These are phyloP conservation scores for Coniochaeta pulveracea DNA, from an alignment of 2,329 filamentous ascomycete genomes.

Conservation along the genomic window DNA sequence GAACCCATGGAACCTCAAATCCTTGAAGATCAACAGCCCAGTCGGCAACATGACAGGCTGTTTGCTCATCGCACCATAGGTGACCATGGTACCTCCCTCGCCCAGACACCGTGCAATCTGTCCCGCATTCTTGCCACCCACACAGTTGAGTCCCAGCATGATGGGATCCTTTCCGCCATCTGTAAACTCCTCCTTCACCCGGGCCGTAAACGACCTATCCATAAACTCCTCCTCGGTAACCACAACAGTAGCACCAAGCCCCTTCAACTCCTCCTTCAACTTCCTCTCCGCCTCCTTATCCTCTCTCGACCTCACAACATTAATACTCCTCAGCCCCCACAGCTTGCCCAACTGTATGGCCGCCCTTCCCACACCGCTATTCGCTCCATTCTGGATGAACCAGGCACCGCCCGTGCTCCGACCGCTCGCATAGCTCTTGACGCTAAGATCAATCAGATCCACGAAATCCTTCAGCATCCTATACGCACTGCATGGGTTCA, in stretches of 20 bases:
- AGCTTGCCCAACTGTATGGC: conserved; percentile 78
- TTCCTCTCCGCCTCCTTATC: conserved; percentile 52
- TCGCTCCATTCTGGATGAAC: conserved; percentile 96
- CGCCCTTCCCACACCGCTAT: conserved; percentile 82
- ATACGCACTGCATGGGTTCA: conserved; percentile 93
- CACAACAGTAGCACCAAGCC: conserved; percentile 45
- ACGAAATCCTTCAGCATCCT: conserved; percentile 80
- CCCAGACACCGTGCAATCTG: conserved; percentile 65
- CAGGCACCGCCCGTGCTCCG: conserved; percentile 75
- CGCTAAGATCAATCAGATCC: conserved; percentile 31
- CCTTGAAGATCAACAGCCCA: conserved; percentile 84
- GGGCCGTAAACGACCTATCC: conserved; percentile 48
- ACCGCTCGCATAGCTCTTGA: conserved; percentile 30
- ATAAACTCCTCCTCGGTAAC: conserved; percentile 45
- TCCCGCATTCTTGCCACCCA: conserved; percentile 77
- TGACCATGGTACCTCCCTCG: conserved; percentile 65
- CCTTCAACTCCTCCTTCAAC: conserved; percentile 37
- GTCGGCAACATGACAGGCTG: conserved; percentile 75
- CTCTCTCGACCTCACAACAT: conserved; percentile 67
- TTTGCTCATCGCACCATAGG: conserved; percentile 91
- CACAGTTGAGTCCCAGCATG: conserved; percentile 79
- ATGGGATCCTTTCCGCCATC: conserved; percentile 61
- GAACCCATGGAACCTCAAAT: conserved; percentile 81
- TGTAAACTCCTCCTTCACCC: conserved; percentile 50
- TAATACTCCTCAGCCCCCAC: conserved; percentile 88